Base-by-base conservation (phyloP, 2,329 filamentous ascomycete genomes). In the Aureobasidium melanogenum region DNA sequence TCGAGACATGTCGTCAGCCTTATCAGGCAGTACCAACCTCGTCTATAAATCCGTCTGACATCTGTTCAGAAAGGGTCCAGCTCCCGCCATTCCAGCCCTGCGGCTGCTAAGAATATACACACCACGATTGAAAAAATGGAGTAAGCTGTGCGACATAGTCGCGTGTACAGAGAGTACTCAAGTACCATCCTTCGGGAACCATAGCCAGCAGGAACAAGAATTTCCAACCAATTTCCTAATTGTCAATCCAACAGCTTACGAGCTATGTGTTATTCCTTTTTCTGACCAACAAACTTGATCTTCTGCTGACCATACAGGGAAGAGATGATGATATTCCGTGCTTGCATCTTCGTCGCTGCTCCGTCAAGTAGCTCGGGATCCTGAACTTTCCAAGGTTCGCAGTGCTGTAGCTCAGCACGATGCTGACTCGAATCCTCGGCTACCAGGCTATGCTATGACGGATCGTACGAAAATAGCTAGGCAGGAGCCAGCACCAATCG, bases 111-210 rank as follows among this genome's bases (percentile, higher is more conserved):
- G 41, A 57, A 46, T 57, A 46, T 57, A 57, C 15, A 47, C 19
- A 36, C 54, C 41, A 47, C 30, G 30, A 36, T 22, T 1, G 2
- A 30, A 24, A 44, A 15, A 24, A 12, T 19, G 14, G 26, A 39
- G 38, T 56, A 56, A 44, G 52, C 52, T 44, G 52, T 56, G 52
- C 52, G 19, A 56, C 52, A 44, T 32, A 44, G 24, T 44, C 34
- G 54, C 41, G 28, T 38, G 41, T 57, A 56, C 39, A 28, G 8
- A 22, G 19, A 28, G 38, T 56, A 34, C 28, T 39, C 44, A 28
- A n/a, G 14, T 17, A 7, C 15, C 9, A 15, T 34, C n/a, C 26
- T 46, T 46, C n/a, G 28, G 52, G 15, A 32, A n/a, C 17, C 5
- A 19, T 30, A 47, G 26, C 26, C 28, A 57, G 41, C 54, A 47